A percentile compares a stretch with the other conserved stretches of the same genome.
These are phyloP conservation scores for Epichloe sp. DNA, from an alignment of 2,329 filamentous ascomycete genomes.

Conservation along the genomic window DNA sequence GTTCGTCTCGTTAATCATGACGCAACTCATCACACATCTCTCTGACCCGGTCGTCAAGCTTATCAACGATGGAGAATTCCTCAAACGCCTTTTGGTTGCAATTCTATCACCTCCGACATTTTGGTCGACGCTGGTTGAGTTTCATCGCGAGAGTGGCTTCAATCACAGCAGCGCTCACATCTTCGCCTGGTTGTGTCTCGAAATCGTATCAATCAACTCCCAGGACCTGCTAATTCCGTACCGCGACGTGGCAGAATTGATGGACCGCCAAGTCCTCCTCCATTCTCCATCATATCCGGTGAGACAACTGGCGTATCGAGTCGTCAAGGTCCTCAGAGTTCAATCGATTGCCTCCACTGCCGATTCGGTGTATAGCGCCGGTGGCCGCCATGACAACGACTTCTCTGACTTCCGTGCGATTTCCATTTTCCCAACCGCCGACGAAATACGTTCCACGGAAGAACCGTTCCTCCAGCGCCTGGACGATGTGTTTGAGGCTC, in stretches of 20 bases:
- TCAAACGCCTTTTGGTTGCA: too few species aligned
- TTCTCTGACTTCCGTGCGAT: slow-evolving; percentile 46
- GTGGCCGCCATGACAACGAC: slow-evolving; percentile 65
- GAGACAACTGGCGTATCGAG: slow-evolving; percentile 19
- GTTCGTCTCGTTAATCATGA: too few species aligned
- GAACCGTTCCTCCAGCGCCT: slow-evolving; percentile 41
- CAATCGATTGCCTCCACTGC: slow-evolving; percentile 9
- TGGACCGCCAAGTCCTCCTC: slow-evolving; percentile 14
- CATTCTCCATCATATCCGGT: slow-evolving; percentile 12
- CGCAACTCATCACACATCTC: too few species aligned
- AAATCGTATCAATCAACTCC: slow-evolving; percentile 4
- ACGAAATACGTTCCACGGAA: slow-evolving; percentile 45
- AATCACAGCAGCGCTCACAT: too few species aligned
- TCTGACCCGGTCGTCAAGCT: too few species aligned
- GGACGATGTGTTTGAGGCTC: slow-evolving; percentile 31
- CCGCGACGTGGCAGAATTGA: slow-evolving; percentile 5
- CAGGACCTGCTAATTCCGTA: neutral
- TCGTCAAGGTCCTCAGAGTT: slow-evolving; percentile 24
- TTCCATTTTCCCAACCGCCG: slow-evolving; percentile 49
- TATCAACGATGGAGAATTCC: too few species aligned
- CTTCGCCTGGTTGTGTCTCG: slow-evolving; percentile 10
- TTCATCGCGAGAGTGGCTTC: too few species aligned
- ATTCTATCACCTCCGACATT: too few species aligned
- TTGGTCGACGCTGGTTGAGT: too few species aligned
- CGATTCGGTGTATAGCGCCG: slow-evolving; percentile 25